phyloP scores from a whole-genome alignment of 495 filamentous ascomycete species.

The Penicillium robsamsonii region DNA sequence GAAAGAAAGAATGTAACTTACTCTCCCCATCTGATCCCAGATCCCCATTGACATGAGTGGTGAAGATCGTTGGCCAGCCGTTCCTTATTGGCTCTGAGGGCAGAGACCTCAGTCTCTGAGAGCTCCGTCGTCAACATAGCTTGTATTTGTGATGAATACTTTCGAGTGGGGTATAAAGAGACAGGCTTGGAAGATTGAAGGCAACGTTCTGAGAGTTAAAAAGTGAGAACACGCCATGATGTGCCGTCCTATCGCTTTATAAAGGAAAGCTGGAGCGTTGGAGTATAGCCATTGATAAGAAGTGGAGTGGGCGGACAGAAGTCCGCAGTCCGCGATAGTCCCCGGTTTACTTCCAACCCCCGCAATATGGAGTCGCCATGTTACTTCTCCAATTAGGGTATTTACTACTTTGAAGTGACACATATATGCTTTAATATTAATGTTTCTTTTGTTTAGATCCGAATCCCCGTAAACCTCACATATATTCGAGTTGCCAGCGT shows the following conservation, averaged over 20 bases:
- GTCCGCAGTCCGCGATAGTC: constrained; percentile 5
- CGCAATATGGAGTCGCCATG: neutral
- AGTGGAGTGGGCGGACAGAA: constrained; percentile 9
- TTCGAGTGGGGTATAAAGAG: neutral
- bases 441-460: too few species aligned
- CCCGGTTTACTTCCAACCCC: constrained; percentile 1
- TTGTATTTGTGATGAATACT: constrained; percentile 27
- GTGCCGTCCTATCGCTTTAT: neutral
- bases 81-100: constrained; percentile 55
- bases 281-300: constrained; percentile 6
- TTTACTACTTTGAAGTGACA: too few species aligned
- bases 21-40: constrained; percentile 62
- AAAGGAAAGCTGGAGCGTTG: neutral
- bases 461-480: too few species aligned
- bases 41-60: constrained; percentile 65
- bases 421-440: too few species aligned
- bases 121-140: constrained; percentile 43
- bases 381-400: neutral
- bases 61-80: constrained; percentile 63
- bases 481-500: too few species aligned
- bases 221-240: neutral
- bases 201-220: neutral
- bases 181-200: neutral
- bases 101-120: constrained; percentile 40
- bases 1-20: constrained; percentile 35